Conservation (phyloP, 768 basidiomycete genomes). For the Podaxis carcinomalis region DNA sequence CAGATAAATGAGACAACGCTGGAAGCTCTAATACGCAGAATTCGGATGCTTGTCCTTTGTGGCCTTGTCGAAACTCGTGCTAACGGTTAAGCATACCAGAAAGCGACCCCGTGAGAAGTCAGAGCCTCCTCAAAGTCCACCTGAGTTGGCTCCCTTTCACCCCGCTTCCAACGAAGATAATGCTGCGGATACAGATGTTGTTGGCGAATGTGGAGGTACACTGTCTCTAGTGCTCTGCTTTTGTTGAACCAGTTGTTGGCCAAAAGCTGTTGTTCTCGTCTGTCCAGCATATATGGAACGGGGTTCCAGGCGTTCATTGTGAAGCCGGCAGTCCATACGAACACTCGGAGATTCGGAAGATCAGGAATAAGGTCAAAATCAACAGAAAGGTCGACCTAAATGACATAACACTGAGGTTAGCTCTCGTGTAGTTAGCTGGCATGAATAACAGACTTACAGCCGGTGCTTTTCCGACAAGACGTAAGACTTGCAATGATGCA, state of each 20-base stretch:
- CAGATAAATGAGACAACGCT: too few relatives aligned
- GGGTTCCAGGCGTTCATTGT: background rate
- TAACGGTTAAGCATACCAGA: background rate
- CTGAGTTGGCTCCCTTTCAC: background rate
- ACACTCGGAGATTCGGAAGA: background rate
- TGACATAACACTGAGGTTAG: background rate
- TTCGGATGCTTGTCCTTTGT: too few relatives aligned
- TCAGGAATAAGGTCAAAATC: background rate
- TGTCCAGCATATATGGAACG: background rate
- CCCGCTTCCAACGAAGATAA: constrained; percentile 1
- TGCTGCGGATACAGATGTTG: background rate
- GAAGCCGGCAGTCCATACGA: constrained; percentile 4
- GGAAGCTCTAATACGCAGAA: too few relatives aligned
- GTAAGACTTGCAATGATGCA: background rate
- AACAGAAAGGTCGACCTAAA: background rate
- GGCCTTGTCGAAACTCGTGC: too few relatives aligned
- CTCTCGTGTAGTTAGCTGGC: background rate
- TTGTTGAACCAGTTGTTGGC: background rate
- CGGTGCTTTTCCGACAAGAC: background rate
- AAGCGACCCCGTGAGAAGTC: background rate
- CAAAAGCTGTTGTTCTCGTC: background rate
- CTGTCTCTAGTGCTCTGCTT: background rate
- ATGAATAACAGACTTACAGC: background rate
- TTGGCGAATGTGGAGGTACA: background rate
- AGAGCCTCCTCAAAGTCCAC: background rate